A percentile compares a stretch with the other conserved stretches of the same genome.
Evolutionary conservation across 2,329 filamentous ascomycete species (phyloP).

Genomic region (Fusarium albosuccineum): DNA sequence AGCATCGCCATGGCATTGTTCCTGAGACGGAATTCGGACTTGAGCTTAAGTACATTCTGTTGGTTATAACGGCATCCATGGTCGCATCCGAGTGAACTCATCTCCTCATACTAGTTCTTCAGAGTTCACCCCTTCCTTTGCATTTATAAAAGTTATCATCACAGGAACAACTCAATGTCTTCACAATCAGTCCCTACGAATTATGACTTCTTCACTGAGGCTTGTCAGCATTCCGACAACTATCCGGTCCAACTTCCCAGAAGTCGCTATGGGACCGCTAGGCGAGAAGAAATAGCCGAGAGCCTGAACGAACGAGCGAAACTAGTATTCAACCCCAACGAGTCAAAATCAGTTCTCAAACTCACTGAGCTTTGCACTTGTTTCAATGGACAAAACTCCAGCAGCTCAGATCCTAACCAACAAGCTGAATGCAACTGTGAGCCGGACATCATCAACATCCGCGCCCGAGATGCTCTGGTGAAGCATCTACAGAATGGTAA

Average conservation of each 20-base stretch:
- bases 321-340: not conserved
- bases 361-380: not conserved
- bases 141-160: too few relatives aligned
- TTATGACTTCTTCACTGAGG: not conserved
- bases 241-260: conserved; percentile 4
- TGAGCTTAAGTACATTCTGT: too few relatives aligned
- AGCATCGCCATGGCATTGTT: too few relatives aligned
- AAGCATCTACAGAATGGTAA: not conserved
- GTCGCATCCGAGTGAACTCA: too few relatives aligned
- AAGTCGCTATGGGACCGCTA: not conserved
- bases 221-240: not conserved
- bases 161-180: not conserved
- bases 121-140: too few relatives aligned
- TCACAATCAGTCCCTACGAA: not conserved
- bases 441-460: conserved; percentile 1
- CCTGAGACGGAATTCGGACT: too few relatives aligned
- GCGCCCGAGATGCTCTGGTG: not conserved
- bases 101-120: too few relatives aligned
- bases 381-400: not conserved
- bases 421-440: conserved; percentile 13
- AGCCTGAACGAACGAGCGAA: not conserved
- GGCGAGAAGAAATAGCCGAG: not conserved
- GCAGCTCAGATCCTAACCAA: not conserved
- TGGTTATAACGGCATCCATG: too few relatives aligned
- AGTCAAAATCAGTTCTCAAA: not conserved